Base-by-base conservation (phyloP, 148 eudicot genomes). In the Fagopyrum homotropicum region DNA sequence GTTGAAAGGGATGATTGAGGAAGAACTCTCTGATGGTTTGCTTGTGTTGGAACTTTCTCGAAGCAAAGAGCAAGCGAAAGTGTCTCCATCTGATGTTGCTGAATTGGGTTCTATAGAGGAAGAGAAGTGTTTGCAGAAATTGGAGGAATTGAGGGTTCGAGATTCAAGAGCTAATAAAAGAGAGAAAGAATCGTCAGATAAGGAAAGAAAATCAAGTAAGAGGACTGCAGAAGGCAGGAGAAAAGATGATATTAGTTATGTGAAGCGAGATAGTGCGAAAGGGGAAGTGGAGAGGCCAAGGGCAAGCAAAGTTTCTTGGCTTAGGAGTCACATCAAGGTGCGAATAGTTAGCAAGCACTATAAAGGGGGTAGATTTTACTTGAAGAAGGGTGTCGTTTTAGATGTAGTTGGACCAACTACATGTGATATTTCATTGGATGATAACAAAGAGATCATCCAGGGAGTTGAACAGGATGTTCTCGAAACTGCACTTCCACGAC, bases 401-500 rank as follows among this genome's bases (percentile, higher is more conserved):
- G 99, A 95, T 82, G 92, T 92, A 74, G 89, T 90, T 79, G 98
- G 98, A 29, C 94, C 93, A 0, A 88, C 85, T 22, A 82, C 82
- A 0, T 95, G 99, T 80, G 98, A 92, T 81, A 77, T 95, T 75
- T 78, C 86, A 3, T 89, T 95, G 85, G 99, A 95, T 77, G 92
- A 90, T n/a, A 84, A 85, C 51, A 78, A 83, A 76, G 97, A 92
- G 87, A 72, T 95, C 40, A 81, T 95, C 19, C 97, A 90, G 78
- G 98, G 89, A 15, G 97, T 95, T 72, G 89, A 85, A 11, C 97
- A 95, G 77, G 91, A 86, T 48, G 72, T 83, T 17, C 81, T 95
- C 6, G 98, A 95, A 82, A 92, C 97, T 71, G 98, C 89, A 1
- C 79, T 92, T 35, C 99, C 99, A 2, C 85, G 81, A 56, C 84